Evolutionary conservation across 331 rosid species (phyloP).

Genomic region (Pyrus hybrid): DNA sequence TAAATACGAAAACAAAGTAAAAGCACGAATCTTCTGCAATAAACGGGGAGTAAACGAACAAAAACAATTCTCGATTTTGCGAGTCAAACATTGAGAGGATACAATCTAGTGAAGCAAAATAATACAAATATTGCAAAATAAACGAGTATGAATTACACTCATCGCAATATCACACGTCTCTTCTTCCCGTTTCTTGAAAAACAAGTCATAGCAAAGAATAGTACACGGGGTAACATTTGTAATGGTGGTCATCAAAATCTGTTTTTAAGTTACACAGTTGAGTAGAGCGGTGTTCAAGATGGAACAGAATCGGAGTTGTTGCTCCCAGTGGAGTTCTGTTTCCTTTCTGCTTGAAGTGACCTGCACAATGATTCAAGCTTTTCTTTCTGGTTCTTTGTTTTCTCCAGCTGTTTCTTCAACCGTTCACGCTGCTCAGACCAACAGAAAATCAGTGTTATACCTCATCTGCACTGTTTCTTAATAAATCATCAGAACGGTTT

Average conservation of each 20-base stretch:
- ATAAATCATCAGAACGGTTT: neutral
- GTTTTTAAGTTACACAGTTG: neutral
- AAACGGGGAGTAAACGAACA: neutral
- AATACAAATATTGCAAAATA: neutral
- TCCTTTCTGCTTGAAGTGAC: conserved; percentile 91
- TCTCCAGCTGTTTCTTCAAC: conserved; percentile 75
- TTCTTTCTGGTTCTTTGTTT: conserved; percentile 76
- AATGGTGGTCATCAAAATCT: neutral
- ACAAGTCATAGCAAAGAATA: neutral
- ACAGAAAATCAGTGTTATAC: neutral
- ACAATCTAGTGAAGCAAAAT: neutral
- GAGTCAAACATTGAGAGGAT: neutral
- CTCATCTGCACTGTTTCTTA: neutral
- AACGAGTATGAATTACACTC: neutral
- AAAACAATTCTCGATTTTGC: neutral
- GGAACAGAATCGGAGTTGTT: conserved; percentile 40
- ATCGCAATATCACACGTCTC: neutral
- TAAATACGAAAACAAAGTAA: neutral
- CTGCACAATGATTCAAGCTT: conserved; percentile 83
- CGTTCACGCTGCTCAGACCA: conserved; percentile 60
- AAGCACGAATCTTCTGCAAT: neutral
- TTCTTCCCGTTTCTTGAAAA: neutral
- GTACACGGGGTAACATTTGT: neutral
- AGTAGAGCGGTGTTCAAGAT: conserved; percentile 16
- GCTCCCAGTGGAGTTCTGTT: conserved; percentile 45